phyloP scores from a whole-genome alignment of 352 stramenopile genomes.

The Globisporangium carolinianum region DNA sequence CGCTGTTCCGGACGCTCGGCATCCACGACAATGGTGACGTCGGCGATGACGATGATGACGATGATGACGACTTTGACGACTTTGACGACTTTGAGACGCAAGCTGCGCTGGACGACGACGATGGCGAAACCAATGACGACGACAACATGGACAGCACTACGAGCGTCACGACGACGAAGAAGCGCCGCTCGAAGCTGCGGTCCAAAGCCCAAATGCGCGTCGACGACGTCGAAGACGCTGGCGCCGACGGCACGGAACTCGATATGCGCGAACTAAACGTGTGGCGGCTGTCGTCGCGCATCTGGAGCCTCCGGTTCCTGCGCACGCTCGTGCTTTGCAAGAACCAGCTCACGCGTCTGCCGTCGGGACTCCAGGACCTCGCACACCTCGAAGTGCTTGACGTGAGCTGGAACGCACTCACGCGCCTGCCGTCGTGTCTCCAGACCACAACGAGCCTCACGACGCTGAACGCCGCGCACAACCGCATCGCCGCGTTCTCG shows the following conservation, averaged over 20 bases:
- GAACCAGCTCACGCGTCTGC: conserved; percentile 51
- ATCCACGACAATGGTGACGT: conserved; percentile 18
- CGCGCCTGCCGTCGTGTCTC: conserved; percentile 50
- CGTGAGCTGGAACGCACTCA: conserved; percentile 52
- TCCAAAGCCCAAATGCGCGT: conserved; percentile 54
- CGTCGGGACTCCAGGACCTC: conserved; percentile 70
- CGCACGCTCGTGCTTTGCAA: conserved; percentile 30
- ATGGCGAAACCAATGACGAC: conserved; percentile 10
- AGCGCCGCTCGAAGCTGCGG: conserved; percentile 28
- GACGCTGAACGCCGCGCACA: conserved; percentile 42
- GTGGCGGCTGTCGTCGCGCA: conserved; percentile 48
- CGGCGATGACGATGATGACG: conserved; percentile 6
- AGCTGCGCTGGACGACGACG: conserved; percentile 11
- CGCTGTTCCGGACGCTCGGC: conserved; percentile 24
- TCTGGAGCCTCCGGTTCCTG: conserved; percentile 63
- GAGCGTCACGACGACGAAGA: not conserved
- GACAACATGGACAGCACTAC: not conserved
- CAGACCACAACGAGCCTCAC: conserved; percentile 50
- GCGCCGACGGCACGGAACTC: conserved; percentile 16
- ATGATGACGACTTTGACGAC: conserved; percentile 10
- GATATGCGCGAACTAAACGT: conserved; percentile 47
- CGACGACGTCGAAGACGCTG: conserved; percentile 39
- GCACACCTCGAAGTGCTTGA: conserved; percentile 44
- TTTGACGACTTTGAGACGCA: conserved; percentile 1
- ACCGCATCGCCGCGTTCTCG: conserved; percentile 53